phyloP scores from a whole-genome alignment of 371 early-diverging fungal species.

The Apophysomyces elegans region DNA sequence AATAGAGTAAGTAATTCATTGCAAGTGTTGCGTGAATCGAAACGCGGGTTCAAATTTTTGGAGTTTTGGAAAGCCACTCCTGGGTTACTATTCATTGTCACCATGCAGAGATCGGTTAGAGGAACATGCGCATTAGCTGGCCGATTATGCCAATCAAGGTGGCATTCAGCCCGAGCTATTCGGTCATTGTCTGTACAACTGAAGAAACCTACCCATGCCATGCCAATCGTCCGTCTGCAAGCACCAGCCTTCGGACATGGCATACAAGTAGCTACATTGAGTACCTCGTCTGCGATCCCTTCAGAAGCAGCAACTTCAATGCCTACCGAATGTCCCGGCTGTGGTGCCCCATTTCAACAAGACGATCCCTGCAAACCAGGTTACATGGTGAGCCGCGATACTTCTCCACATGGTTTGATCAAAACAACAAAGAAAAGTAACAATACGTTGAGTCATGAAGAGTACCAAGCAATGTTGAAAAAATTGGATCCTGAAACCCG shows the following conservation, averaged over 20 bases:
- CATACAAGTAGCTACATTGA: background rate
- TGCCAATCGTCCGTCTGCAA: background rate
- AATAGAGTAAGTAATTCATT: too few relatives aligned
- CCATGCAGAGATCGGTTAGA: background rate
- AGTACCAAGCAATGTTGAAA: conserved; percentile 34
- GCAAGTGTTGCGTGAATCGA: too few relatives aligned
- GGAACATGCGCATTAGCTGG: background rate
- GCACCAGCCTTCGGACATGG: background rate
- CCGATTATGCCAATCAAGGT: background rate
- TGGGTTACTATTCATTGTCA: background rate
- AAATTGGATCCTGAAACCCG: conserved; percentile 39
- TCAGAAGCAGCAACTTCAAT: background rate
- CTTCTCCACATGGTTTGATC: conserved; percentile 25
- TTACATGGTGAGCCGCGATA: conserved; percentile 38
- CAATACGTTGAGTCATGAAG: conserved; percentile 41
- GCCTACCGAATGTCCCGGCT: conserved; percentile 63
- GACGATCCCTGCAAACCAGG: conserved; percentile 52
- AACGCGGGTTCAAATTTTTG: too few relatives aligned
- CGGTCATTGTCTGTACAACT: background rate
- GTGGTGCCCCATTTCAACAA: conserved; percentile 71
- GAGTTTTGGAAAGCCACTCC: too few relatives aligned
- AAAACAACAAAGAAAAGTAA: conserved; percentile 22
- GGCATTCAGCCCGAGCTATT: background rate
- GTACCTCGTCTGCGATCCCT: background rate
- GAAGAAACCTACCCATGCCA: background rate